Evolutionary conservation across 208 protist species (phyloP), one percentile per base, ranked within the genome.

Genomic region (Wallacemonas rigidus): DNA sequence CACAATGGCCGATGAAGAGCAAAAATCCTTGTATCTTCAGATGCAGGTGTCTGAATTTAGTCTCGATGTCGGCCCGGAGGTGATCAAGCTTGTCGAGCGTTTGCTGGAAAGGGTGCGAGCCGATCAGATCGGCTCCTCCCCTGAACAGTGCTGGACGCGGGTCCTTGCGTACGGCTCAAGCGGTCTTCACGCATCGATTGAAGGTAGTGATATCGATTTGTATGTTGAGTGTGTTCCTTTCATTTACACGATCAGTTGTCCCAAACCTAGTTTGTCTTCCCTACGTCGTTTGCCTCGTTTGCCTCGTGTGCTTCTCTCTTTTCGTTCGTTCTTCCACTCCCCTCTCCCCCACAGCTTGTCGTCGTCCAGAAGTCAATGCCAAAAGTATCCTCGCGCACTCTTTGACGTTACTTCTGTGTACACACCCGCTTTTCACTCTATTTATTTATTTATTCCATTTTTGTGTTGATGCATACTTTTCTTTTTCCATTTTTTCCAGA

Each of bases 201-300:
- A 72, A 54, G 85, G 86, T 75, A 97, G 92, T 80, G 92, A 97
- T 76, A 86, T 94, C 70, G 92, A 97, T 97, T 93, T 95, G 92
- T 97, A 97, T 95, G 90, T 79, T 94, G 89, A 93, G 84, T 79
- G 55, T 26, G 61, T 76, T 79, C 74, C 56, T 71, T 56, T 69
- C 53, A 26, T 26, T 26, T 26, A 26, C 26, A 26, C 26, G 26
- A 26, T 26, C 0, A 1, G 26, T 26, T 26, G 26, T 26, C 26
- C 26, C 26, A 26, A 26, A 26, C 26, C 26, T 26, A 26, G 26
- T 26, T 26, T 26, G 26, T 26, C 26, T 26, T 26, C 26, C 26
- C 26, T 26, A 26, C 58, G 0, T 40, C 57, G 40, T 55, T 65
- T 64, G 62, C 58, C 1, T 40, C 57, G 40, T 55, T 65, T 64